phyloP scores from a whole-genome alignment of 1,284 basidiomycete species.

The Takashimella tepidaria region DNA sequence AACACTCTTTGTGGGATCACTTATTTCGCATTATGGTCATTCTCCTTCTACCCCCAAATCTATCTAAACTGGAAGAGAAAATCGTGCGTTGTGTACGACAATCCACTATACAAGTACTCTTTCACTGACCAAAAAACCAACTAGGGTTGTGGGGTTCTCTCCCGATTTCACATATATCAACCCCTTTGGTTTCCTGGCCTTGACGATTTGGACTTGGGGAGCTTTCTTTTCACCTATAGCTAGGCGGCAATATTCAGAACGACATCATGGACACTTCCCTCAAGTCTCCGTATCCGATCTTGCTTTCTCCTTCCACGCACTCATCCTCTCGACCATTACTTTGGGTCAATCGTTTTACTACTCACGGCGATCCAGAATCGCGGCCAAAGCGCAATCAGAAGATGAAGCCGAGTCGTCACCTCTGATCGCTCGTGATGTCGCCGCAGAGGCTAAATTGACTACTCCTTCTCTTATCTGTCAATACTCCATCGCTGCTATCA shows the following conservation, averaged over 20 bases:
- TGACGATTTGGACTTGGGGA: conserved; percentile 45
- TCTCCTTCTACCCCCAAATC: conserved; percentile 50
- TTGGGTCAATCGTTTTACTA: conserved; percentile 34
- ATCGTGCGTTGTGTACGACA: conserved; percentile 33
- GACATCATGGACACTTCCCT: conserved; percentile 47
- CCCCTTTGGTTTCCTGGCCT: conserved; percentile 48
- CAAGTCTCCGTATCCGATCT: conserved; percentile 47
- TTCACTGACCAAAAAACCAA: background rate
- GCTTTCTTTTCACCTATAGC: conserved; percentile 41
- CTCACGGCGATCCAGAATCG: background rate
- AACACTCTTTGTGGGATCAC: conserved; percentile 28
- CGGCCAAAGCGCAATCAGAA: background rate
- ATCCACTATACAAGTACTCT: background rate
- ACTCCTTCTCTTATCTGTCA: conserved; percentile 22
- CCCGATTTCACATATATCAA: conserved; percentile 50
- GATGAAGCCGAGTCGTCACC: conserved; percentile 10
- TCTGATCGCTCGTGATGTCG: conserved; percentile 4
- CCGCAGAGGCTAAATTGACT: conserved; percentile 9
- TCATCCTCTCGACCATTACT: conserved; percentile 30
- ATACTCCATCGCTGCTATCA: conserved; percentile 23
- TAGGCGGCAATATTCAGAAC: conserved; percentile 41
- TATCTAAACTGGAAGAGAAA: conserved; percentile 48
- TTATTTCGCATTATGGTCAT: conserved; percentile 47
- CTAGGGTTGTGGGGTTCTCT: conserved; percentile 45
- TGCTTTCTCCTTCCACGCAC: conserved; percentile 47